Evolutionary conservation across 2,329 filamentous ascomycete genomes (phyloP), one percentile per base, ranked within the genome.

Genomic region (Fusarium chaquense): DNA sequence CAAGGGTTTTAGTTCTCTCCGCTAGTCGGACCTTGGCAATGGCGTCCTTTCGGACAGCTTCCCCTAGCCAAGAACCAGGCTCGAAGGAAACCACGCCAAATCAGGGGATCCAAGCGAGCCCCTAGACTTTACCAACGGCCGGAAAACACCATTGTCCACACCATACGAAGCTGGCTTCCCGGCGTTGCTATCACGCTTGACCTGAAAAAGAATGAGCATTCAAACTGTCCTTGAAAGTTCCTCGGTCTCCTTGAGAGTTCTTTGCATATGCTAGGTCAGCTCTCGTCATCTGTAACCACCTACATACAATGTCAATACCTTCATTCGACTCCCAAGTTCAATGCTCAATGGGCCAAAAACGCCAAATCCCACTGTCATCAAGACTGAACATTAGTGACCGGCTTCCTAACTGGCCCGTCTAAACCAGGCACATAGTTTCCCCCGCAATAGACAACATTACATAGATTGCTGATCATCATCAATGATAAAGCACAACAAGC

Each of bases 41-140:
- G 66, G 70, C 65, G 71, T 74, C 44, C 56, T 59, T 69, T 63
- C 60, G 72, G 65, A 33, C 63, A 68, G 63, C 68, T 74, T 68
- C 63, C 72, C 70, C 72, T 73, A 66, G 65, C 52, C 49, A 67
- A 56, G 43, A 51, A 47, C 35, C 47, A 57, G 55, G 45, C 18
- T 41, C 51, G 24, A 55, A 56, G 51, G 40, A 66, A 51, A 46
- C 26, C 53, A 66, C 59, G 54, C 59, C 49, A 66, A 49, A 52
- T 26, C 55, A 70, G 55, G 58, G 57, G 64, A 71, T 67, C 55
- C 60, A 65, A 63, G 58, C 62, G 51, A 53, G 52, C 64, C 33
- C 46, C 59, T 53, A 54, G 28, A 47, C 16, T 46, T 55, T 67
- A 47, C 52, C 61, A 74, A 73, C 70, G 58, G 62, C 68, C 68